These are phyloP conservation scores for Emmonsia crescens DNA, from an alignment of 2,329 filamentous ascomycete species.

Conservation along the genomic window DNA sequence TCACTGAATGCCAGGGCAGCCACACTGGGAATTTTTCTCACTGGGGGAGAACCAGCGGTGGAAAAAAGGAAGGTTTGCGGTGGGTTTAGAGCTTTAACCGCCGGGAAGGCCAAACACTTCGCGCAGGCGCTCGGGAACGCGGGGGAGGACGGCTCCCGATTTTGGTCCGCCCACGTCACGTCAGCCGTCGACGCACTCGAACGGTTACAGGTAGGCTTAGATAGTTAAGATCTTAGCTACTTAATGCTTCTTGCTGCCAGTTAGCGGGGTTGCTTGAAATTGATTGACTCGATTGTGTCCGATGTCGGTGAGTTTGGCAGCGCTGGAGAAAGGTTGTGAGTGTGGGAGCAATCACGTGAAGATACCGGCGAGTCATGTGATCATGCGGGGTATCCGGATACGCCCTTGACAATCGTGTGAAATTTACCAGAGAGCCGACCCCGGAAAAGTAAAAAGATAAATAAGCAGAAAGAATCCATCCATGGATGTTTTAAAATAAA, in stretches of 20 bases:
- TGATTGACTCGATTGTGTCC: neutral
- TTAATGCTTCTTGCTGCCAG: neutral
- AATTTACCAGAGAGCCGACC: too few relatives aligned
- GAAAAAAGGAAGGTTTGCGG: neutral
- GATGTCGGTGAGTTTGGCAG: neutral
- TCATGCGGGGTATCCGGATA: neutral
- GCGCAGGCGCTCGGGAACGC: neutral
- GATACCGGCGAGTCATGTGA: neutral
- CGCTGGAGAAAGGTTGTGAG: neutral
- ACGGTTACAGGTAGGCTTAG: neutral
- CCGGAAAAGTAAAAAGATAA: neutral
- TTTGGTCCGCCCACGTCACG: neutral
- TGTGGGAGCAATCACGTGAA: neutral
- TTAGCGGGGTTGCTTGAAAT: neutral
- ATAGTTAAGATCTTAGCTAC: neutral
- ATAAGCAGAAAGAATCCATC: neutral
- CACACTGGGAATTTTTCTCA: conserved; percentile 9
- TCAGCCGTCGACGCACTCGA: neutral
- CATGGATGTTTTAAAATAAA: too few relatives aligned
- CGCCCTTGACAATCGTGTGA: too few relatives aligned
- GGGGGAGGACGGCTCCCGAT: neutral
- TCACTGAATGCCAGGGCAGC: conserved; percentile 11
- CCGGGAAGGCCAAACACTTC: neutral
- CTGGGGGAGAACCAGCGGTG: neutral
- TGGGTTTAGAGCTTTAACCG: neutral